Evolutionary conservation across 148 eudicot species (phyloP).

Genomic region (Camellia japonica): DNA sequence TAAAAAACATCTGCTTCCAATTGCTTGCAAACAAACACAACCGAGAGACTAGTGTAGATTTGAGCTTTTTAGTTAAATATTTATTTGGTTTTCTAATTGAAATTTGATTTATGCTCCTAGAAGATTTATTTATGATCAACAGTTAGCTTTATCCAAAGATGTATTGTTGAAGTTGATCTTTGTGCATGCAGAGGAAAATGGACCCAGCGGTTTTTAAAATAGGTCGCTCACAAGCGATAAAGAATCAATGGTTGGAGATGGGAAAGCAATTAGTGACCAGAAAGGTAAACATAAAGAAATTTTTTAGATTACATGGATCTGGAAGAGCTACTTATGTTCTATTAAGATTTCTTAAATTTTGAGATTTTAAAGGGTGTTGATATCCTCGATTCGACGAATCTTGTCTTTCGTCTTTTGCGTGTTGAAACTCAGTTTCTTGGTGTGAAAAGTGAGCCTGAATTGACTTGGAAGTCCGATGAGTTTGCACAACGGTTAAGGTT

Average conservation of each 20-base stretch:
- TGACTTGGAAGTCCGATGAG: too few relatives aligned
- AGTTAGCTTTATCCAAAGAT: neutral
- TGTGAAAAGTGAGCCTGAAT: too few relatives aligned
- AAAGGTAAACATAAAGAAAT: conserved; percentile 41
- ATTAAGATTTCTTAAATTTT: neutral
- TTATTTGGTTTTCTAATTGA: neutral
- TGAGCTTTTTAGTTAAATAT: neutral
- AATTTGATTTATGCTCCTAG: neutral
- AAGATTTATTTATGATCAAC: neutral
- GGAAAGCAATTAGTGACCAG: conserved; percentile 54
- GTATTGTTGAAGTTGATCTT: conserved; percentile 5
- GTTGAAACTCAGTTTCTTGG: too few relatives aligned
- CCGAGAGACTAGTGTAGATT: neutral
- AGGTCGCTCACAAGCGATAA: conserved; percentile 63
- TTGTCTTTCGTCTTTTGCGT: neutral
- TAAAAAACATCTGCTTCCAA: neutral
- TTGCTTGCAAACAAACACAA: neutral
- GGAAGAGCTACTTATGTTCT: neutral
- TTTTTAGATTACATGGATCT: neutral
- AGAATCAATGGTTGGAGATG: conserved; percentile 82
- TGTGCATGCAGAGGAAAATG: conserved; percentile 64
- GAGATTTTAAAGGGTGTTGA: neutral
- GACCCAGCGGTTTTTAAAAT: conserved; percentile 55
- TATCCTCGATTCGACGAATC: too few relatives aligned
- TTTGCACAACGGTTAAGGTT: too few relatives aligned